These are phyloP conservation scores for Phytophthora sp. DNA, from an alignment of 352 stramenopile genomes.

Conservation along the genomic window DNA sequence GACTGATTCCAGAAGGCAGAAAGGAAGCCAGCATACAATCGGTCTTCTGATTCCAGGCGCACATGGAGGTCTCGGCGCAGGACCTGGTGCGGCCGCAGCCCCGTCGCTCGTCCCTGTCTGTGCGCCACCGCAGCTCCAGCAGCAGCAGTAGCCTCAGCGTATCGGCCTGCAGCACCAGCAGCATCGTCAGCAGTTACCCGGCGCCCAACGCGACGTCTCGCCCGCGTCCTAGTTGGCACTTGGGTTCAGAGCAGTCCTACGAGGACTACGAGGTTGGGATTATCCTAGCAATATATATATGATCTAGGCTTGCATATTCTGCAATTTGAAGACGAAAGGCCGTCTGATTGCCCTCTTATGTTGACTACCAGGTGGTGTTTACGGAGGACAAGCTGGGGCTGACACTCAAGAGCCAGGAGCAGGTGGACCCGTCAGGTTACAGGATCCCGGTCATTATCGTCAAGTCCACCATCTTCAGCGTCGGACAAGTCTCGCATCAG, in stretches of 20 bases:
- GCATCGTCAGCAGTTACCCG: conserved; percentile 34
- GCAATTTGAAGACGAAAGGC: conserved; percentile 16
- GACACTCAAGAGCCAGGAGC: conserved; percentile 54
- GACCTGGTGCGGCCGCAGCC: conserved; percentile 7
- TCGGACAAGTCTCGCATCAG: conserved; percentile 58
- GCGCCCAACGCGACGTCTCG: conserved; percentile 4
- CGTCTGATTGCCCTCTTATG: not conserved
- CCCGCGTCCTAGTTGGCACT: conserved; percentile 24
- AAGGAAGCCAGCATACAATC: conserved; percentile 14
- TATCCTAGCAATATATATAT: not conserved
- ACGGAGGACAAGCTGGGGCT: conserved; percentile 63
- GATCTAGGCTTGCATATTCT: not conserved
- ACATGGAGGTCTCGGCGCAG: conserved; percentile 26
- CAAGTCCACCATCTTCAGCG: conserved; percentile 56
- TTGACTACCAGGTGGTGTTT: conserved; percentile 52
- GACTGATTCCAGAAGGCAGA: not conserved
- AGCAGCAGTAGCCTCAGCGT: conserved; percentile 47
- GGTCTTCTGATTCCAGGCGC: conserved; percentile 19
- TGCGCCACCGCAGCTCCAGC: conserved; percentile 26
- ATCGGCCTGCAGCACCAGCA: conserved; percentile 42
- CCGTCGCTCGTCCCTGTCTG: conserved; percentile 31
- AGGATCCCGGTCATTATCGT: conserved; percentile 50
- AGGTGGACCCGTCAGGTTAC: conserved; percentile 27
- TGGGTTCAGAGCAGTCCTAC: conserved; percentile 35
- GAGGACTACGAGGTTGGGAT: conserved; percentile 43